Percentiles rank a stretch among this genome's conserved stretches.
Conservation (phyloP, 768 basidiomycete genomes). For the Phlebiopsis flavidoalba region DNA sequence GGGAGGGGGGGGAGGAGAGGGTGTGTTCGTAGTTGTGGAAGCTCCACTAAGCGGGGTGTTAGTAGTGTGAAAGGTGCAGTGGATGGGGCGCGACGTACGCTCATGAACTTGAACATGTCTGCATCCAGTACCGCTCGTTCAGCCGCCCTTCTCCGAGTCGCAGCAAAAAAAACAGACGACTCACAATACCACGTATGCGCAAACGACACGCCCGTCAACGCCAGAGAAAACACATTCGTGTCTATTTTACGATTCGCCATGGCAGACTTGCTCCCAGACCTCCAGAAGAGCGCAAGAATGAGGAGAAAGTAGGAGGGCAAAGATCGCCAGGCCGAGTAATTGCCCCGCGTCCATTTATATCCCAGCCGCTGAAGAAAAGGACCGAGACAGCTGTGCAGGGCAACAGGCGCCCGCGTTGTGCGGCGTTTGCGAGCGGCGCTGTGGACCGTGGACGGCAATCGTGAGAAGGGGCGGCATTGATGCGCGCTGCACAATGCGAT, state of each 20-base stretch:
- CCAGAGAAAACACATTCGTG: conserved; percentile 25
- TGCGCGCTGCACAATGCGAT: no score
- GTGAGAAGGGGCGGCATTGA: no score
- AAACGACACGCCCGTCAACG: conserved; percentile 32
- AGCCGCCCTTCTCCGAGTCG: no score
- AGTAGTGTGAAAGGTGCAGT: neutral
- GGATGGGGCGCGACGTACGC: conserved; percentile 23
- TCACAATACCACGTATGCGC: conserved; percentile 49
- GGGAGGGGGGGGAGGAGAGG: neutral
- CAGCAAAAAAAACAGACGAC: conserved; percentile 12
- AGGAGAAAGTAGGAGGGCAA: conserved; percentile 31
- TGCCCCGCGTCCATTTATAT: neutral
- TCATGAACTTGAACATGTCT: conserved; percentile 46
- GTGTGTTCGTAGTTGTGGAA: conserved; percentile 39
- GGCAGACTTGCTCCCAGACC: conserved; percentile 21
- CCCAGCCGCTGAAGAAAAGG: neutral
- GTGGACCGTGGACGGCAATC: no score
- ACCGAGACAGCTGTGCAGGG: neutral
- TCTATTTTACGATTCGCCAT: conserved; percentile 6
- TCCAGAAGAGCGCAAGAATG: conserved; percentile 24
- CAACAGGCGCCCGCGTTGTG: neutral
- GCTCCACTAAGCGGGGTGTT: conserved; percentile 45
- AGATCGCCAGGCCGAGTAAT: conserved; percentile 22
- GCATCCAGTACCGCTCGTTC: neutral
- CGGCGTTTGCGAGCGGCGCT: neutral